Evolutionary conservation across 1,284 basidiomycete genomes (phyloP).

Genomic region (Sporisorium iseilematis-ciliati): DNA sequence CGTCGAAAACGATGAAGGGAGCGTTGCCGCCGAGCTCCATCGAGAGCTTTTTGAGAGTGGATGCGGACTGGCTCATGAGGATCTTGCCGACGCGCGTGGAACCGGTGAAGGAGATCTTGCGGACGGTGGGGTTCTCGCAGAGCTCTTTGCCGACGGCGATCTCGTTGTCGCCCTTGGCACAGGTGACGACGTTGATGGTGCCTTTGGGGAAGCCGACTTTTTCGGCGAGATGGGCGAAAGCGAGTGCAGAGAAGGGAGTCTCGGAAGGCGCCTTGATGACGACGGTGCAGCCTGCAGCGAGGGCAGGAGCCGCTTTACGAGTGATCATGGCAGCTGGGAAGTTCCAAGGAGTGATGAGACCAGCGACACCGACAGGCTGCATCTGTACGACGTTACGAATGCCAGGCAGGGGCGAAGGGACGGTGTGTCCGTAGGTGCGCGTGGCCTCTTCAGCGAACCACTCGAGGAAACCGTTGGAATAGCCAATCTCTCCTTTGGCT

Average conservation of each 20-base stretch:
- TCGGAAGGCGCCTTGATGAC: slow-evolving; percentile 97
- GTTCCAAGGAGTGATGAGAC: slow-evolving; percentile 71
- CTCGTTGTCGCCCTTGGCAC: slow-evolving; percentile 79
- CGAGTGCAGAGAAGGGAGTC: slow-evolving; percentile 92
- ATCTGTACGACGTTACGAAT: slow-evolving; percentile 86
- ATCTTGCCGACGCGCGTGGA: slow-evolving; percentile 92
- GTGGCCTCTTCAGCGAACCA: slow-evolving; percentile 65
- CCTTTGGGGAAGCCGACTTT: slow-evolving; percentile 93
- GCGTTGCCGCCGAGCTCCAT: slow-evolving; percentile 79
- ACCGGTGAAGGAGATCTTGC: slow-evolving; percentile 93
- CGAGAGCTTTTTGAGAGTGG: slow-evolving; percentile 87
- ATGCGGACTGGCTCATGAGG: slow-evolving; percentile 83
- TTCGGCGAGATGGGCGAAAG: slow-evolving; percentile 83
- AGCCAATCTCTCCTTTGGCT: slow-evolving; percentile 66
- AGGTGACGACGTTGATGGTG: slow-evolving; percentile 93
- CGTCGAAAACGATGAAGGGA: slow-evolving; percentile 96
- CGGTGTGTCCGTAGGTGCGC: slow-evolving; percentile 77
- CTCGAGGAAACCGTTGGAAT: slow-evolving; percentile 67
- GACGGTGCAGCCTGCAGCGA: slow-evolving; percentile 92
- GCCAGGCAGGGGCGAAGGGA: slow-evolving; percentile 81
- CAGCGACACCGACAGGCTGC: slow-evolving; percentile 84
- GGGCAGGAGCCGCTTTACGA: slow-evolving; percentile 86
- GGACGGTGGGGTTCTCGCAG: slow-evolving; percentile 75
- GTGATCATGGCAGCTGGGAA: slow-evolving; percentile 75
- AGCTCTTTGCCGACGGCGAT: slow-evolving; percentile 80